A percentile compares a stretch with the other conserved stretches of the same genome.
Evolutionary conservation across 2,329 filamentous ascomycete genomes (phyloP).

Genomic region (Ophiostoma perfectum): DNA sequence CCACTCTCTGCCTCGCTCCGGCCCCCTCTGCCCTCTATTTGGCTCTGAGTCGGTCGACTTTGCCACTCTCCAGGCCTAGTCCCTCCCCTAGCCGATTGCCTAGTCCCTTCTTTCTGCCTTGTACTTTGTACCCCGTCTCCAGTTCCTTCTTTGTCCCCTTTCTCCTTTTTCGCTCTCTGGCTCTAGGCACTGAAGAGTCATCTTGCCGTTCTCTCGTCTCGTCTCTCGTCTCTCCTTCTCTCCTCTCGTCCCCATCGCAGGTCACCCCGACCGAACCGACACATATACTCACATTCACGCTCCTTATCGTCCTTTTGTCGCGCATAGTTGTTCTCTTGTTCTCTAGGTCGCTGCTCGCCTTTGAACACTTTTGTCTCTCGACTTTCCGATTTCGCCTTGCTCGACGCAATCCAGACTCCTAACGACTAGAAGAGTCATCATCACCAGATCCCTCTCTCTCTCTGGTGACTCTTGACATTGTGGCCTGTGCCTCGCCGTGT

Average conservation of each 20-base stretch:
- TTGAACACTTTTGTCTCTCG: not conserved
- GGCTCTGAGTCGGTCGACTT: conserved; percentile 12
- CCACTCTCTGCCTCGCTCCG: not conserved
- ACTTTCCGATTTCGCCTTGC: conserved; percentile 11
- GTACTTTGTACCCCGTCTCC: conserved; percentile 13
- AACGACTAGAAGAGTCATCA: conserved; percentile 25
- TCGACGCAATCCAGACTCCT: conserved; percentile 10
- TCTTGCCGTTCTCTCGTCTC: conserved; percentile 16
- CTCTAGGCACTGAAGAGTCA: conserved; percentile 25
- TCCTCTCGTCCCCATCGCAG: conserved; percentile 21
- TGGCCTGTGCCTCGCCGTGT: conserved; percentile 6
- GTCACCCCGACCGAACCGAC: conserved; percentile 20
- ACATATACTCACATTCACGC: conserved; percentile 27
- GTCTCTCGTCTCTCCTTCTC: not conserved
- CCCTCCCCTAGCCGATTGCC: not conserved
- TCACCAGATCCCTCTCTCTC: conserved; percentile 14
- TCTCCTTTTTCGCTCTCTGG: too few relatives aligned
- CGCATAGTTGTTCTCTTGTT: conserved; percentile 14
- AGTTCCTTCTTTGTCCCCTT: not conserved
- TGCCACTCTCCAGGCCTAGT: conserved; percentile 18
- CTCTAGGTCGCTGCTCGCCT: conserved; percentile 16
- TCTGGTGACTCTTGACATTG: conserved; percentile 13
- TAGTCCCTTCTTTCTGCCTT: conserved; percentile 11
- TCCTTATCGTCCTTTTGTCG: conserved; percentile 16
- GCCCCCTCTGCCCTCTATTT: not conserved